These are phyloP conservation scores for Hemileccinum rubropunctum DNA, from an alignment of 768 basidiomycete species.

Conservation along the genomic window DNA sequence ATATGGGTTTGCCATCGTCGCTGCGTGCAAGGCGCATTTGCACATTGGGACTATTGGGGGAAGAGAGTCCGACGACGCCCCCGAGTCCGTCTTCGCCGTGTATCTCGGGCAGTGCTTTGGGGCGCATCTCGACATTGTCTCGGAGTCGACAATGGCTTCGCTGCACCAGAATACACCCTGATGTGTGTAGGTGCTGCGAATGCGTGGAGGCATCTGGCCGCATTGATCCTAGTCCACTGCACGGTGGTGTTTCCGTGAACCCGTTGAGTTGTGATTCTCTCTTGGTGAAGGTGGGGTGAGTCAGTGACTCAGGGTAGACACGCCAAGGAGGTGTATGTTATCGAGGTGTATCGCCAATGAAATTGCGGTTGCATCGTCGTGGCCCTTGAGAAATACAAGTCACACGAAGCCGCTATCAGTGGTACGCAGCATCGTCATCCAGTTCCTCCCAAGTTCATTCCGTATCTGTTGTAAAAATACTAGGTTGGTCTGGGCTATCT, in stretches of 20 bases:
- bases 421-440: neutral
- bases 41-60: constrained; percentile 46
- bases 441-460: neutral
- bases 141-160: constrained; percentile 67
- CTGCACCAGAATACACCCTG: constrained; percentile 67
- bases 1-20: constrained; percentile 39
- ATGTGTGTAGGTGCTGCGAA: constrained; percentile 62
- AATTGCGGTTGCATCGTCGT: constrained; percentile 87
- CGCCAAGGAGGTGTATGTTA: constrained; percentile 67
- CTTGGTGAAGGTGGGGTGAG: neutral
- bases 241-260: constrained; percentile 78
- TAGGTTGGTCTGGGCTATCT: constrained; percentile 18
- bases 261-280: constrained; percentile 40
- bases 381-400: constrained; percentile 52
- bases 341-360: constrained; percentile 68
- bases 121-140: constrained; percentile 47
- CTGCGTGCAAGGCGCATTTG: constrained; percentile 45
- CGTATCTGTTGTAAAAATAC: neutral
- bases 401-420: constrained; percentile 15
- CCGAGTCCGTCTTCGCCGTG: constrained; percentile 83
- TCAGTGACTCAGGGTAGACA: constrained; percentile 70
- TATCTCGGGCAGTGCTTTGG: constrained; percentile 69
- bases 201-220: constrained; percentile 71
- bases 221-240: constrained; percentile 65
- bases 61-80: constrained; percentile 76